These are phyloP conservation scores for Neurospora sp. DNA, from an alignment of 495 filamentous ascomycete genomes.

Conservation along the genomic window DNA sequence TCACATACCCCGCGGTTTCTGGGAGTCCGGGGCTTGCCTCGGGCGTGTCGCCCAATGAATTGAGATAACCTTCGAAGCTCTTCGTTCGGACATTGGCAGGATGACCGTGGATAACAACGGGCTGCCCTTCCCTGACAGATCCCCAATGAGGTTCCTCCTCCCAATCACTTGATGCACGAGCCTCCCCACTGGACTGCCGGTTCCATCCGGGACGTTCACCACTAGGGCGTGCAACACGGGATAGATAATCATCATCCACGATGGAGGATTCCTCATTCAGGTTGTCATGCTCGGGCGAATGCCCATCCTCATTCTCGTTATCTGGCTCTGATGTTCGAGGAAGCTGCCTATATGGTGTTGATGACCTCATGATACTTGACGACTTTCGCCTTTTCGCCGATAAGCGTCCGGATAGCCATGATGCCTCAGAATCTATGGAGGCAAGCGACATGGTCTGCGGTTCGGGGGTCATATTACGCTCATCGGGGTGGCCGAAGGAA, in stretches of 20 bases:
- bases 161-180: slow-evolving; percentile 36
- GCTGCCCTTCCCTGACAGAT: slow-evolving; percentile 27
- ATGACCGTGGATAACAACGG: slow-evolving; percentile 27
- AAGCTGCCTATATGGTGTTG: slow-evolving; percentile 25
- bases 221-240: slow-evolving; percentile 41
- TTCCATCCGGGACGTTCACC: slow-evolving; percentile 42
- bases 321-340: slow-evolving; percentile 29
- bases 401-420: slow-evolving; percentile 71
- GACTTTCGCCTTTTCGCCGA: slow-evolving; percentile 29
- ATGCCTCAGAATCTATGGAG: slow-evolving; percentile 83
- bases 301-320: slow-evolving; percentile 10
- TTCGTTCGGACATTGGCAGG: slow-evolving; percentile 19
- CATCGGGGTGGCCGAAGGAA: slow-evolving; percentile 31
- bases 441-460: slow-evolving; percentile 55
- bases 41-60: slow-evolving; percentile 29
- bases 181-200: slow-evolving; percentile 35
- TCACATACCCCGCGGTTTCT: slow-evolving; percentile 17
- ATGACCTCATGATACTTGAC: slow-evolving; percentile 21
- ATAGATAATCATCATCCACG: slow-evolving; percentile 55
- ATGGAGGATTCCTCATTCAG: slow-evolving; percentile 51
- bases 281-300: slow-evolving; percentile 5
- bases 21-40: slow-evolving; percentile 15
- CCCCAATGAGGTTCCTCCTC: slow-evolving; percentile 37
- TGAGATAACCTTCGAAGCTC: slow-evolving; percentile 56
- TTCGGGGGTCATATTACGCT: slow-evolving; percentile 31